Evolutionary conservation across 805 yeast species (phyloP), one percentile per base, ranked within the genome.

Genomic region (Candida sakaeoensis): DNA sequence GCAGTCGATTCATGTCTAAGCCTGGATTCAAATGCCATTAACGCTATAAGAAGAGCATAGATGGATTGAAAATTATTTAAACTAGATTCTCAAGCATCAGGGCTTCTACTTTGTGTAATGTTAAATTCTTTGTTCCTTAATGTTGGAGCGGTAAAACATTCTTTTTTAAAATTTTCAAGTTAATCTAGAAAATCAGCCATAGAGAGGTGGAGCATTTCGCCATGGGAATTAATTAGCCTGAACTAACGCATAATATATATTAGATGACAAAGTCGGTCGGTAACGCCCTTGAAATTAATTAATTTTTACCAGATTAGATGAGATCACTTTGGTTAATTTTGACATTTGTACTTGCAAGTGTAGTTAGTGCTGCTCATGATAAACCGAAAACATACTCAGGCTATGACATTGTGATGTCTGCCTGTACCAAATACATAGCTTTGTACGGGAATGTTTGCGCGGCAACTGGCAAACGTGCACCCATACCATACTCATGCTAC

Each of bases 361-460:
- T 21, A 3, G 13, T 36, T 10, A 4, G 3, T 15, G 41, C 23
- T 5, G 41, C 29, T n/a, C 36, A 28, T 26, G 32, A 31, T 18
- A 26, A 37, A 12, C 41, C 41, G 3, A 52, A 48, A 22, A 24
- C 24, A 17, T 33, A 16, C 24, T 18, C 30, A 12, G 25, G 36
- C 5, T 47, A 43, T 17, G 41, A 41, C 8, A 42, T 53, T 5
- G 52, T 47, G 3, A 17, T 43, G 16, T 24, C 26, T 6, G 42
- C 52, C 10, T 54, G 58, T 49, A 30, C 31, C 8, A 36, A 21
- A 3, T 36, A 28, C 22, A 47, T 54, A n/a, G 39, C 33, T 7
- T 15, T 15, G 1, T 33, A 39, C 6, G 51, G 42, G 14, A 37
- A 48, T 3, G 46, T 53, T n/a, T 54, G 58, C 48, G 13, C 24